Conservation (phyloP, 192 early-diverging fungal species). For the Backusella mclennaniae region DNA sequence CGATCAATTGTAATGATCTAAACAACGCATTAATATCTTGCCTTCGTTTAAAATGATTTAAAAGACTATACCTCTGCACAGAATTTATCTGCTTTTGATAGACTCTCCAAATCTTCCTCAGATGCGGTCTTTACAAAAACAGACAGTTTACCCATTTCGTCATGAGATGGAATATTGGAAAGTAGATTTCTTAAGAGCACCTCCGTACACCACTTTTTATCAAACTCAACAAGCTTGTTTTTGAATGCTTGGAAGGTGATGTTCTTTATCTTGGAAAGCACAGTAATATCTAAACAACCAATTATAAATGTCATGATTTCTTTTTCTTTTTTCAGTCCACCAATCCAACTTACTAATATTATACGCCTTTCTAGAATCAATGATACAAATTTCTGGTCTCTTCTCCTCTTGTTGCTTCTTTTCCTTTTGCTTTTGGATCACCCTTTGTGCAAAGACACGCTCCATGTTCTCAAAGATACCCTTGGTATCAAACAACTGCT, state of each 20-base stretch:
- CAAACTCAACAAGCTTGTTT: conserved; percentile 61
- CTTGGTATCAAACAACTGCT: conserved; percentile 16
- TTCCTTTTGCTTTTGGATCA: conserved; percentile 13
- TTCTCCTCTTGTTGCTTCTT: conserved; percentile 46
- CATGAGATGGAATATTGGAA: conserved; percentile 64
- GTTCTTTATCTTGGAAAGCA: conserved; percentile 58
- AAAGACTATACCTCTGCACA: conserved; percentile 52
- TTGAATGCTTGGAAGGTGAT: conserved; percentile 69
- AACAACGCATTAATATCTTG: not conserved
- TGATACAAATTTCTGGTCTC: conserved; percentile 61
- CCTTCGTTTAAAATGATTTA: too few species aligned
- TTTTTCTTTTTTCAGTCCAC: not conserved
- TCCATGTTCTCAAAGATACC: conserved; percentile 28
- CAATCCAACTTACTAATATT: conserved; percentile 43
- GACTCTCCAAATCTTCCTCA: conserved; percentile 54
- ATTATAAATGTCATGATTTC: too few species aligned
- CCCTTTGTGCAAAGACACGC: conserved; percentile 26
- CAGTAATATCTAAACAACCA: conserved; percentile 24
- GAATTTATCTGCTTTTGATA: conserved; percentile 70
- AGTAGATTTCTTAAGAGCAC: conserved; percentile 68
- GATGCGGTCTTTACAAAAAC: conserved; percentile 63
- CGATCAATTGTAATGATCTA: conserved; percentile 76
- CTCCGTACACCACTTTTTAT: conserved; percentile 61
- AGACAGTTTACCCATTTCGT: conserved; percentile 70
- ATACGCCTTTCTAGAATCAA: conserved; percentile 72